Base-by-base conservation (phyloP, 345 rosid species). In the Litchi chinensis region DNA sequence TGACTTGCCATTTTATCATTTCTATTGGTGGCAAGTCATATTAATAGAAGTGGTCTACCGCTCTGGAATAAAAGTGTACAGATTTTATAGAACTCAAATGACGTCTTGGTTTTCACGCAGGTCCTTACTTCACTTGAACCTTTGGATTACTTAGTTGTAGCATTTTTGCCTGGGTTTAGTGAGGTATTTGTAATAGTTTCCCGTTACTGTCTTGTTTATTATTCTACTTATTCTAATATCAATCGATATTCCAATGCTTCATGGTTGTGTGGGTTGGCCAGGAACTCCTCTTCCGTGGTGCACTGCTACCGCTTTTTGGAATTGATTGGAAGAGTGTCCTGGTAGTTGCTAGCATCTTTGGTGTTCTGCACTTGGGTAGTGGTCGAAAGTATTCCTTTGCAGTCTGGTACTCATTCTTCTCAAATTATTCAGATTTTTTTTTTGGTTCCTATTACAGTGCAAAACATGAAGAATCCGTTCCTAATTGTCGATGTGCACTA, bases 361-460 rank as follows among this genome's bases (percentile, higher is more conserved):
- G 99, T 66, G 83, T 86, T 77, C 85, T 93, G 24, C 99, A 95
- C 86, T 80, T 93, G 44, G 97, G 99, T 12, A 87, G 86, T 26
- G 94, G 98, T 59, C 90, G 96, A 68, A 95, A 93, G 82, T 93
- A 86, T 79, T 95, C 99, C 59, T 95, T 92, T 63, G 96, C 95
- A 40, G 48, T 90, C 74, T 95, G 97, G 98, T 95, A 93, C 60
- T 73, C 71, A 28, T 63, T 60, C 72, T 76, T 79, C 76, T 22
- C 46, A 19, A 71, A 41, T 70, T 22, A 18, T 19, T 43, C 60
- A 41, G 70, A 1, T 9, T 64, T 54, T 2, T 50, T 28, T 7
- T n/a, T n/a, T n/a, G n/a, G n/a, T n/a, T 3, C 8, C 6, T 3
- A 16, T n/a, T 70, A n/a, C 26, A 5, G 2, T 44, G 59, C 56